Conservation (phyloP, 805 yeast genomes). For the Lachancea waltii region DNA sequence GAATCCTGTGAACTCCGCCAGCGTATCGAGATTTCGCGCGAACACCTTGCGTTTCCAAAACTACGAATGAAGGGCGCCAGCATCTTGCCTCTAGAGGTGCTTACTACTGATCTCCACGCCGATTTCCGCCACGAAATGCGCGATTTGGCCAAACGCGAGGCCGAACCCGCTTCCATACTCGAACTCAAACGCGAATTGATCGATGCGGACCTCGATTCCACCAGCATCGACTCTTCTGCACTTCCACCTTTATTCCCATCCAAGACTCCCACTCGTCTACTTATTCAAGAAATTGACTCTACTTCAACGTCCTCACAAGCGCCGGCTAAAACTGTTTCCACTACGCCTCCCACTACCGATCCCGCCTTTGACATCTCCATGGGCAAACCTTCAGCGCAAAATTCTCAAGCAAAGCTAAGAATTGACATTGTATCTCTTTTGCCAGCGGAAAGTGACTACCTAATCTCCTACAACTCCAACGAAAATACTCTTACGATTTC, state of each 20-base stretch:
- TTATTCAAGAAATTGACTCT: slow-evolving; percentile 53
- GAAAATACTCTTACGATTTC: slow-evolving; percentile 31
- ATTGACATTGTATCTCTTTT: slow-evolving; percentile 34
- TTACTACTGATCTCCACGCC: slow-evolving; percentile 39
- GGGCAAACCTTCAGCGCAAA: slow-evolving; percentile 27
- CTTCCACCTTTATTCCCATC: slow-evolving; percentile 3
- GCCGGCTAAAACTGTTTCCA: neutral
- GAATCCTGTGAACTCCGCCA: slow-evolving; percentile 64
- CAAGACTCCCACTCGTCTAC: slow-evolving; percentile 28
- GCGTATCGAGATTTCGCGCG: slow-evolving; percentile 52
- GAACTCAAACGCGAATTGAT: slow-evolving; percentile 34
- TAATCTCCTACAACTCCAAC: slow-evolving; percentile 24
- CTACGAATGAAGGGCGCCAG: slow-evolving; percentile 59
- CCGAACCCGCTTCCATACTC: slow-evolving; percentile 38
- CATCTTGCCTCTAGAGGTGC: slow-evolving; percentile 40
- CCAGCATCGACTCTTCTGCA: neutral
- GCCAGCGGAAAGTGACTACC: slow-evolving; percentile 32
- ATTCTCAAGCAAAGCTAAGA: slow-evolving; percentile 30
- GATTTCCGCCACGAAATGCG: slow-evolving; percentile 34
- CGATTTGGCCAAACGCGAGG: slow-evolving; percentile 22
- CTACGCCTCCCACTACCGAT: slow-evolving; percentile 14
- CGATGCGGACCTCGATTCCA: slow-evolving; percentile 5
- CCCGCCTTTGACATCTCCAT: slow-evolving; percentile 25
- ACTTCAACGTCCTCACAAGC: slow-evolving; percentile 12
- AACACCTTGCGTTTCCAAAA: slow-evolving; percentile 56